Evolutionary conservation across 176 grass and related monocot genomes (phyloP).

Genomic region (Rhynchospora breviuscula): DNA sequence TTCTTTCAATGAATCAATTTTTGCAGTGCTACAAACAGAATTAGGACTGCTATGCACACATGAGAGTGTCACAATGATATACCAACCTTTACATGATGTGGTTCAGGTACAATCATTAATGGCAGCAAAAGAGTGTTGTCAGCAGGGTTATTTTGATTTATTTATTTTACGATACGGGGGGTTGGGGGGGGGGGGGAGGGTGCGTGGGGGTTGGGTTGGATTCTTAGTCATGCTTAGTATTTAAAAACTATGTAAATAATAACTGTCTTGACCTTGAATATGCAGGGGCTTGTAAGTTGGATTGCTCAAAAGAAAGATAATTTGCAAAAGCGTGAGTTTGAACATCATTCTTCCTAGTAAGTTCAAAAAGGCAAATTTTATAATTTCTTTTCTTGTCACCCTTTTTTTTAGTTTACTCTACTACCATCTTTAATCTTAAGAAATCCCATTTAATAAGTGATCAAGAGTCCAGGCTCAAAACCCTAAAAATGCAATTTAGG

Average conservation of each 20-base stretch:
- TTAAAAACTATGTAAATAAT: not conserved
- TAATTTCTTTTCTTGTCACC: not conserved
- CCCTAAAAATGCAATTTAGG: not conserved
- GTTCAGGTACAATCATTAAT: conserved; percentile 53
- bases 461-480: not conserved
- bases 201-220: not conserved
- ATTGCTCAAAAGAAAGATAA: conserved; percentile 41
- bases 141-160: not conserved
- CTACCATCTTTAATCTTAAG: not conserved
- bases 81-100: conserved; percentile 65
- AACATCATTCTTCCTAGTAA: conserved; percentile 72
- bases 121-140: not conserved
- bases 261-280: conserved; percentile 6
- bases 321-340: conserved; percentile 52
- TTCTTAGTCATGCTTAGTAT: not conserved
- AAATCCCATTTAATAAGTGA: not conserved
- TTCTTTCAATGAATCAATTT: conserved; percentile 22
- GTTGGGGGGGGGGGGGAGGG: not conserved
- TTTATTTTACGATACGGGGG: not conserved
- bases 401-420: not conserved
- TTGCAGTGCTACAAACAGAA: conserved; percentile 55
- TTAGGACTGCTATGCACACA: conserved; percentile 46
- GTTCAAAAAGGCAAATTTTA: conserved; percentile 7
- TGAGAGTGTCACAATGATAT: conserved; percentile 51
- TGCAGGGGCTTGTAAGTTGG: conserved; percentile 72